Percentiles rank a stretch among this genome's conserved stretches.
phyloP scores from a whole-genome alignment of 1,139 yeast species.

The Lodderomyces orthopsilosis region DNA sequence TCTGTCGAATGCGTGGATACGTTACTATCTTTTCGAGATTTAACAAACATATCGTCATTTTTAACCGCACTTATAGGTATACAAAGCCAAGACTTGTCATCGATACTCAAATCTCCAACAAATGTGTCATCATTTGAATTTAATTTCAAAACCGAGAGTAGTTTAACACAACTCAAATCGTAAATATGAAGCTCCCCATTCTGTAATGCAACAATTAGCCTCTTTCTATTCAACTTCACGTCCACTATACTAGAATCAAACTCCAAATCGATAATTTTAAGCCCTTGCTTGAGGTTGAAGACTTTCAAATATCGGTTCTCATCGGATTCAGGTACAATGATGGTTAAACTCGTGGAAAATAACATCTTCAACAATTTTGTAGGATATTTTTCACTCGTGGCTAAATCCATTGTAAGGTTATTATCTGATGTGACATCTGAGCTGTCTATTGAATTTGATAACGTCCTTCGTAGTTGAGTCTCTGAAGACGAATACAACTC shows the following conservation, averaged over 20 bases:
- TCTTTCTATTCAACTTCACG: slow-evolving; percentile 62
- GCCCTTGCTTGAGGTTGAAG: slow-evolving; percentile 63
- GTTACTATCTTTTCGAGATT: background rate
- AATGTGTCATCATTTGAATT: slow-evolving; percentile 27
- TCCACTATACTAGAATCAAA: slow-evolving; percentile 63
- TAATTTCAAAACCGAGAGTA: slow-evolving; percentile 60
- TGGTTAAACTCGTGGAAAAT: slow-evolving; percentile 66
- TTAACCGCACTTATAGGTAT: slow-evolving; percentile 25
- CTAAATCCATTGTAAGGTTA: background rate
- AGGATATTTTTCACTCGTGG: slow-evolving; percentile 18
- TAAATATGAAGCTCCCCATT: slow-evolving; percentile 65
- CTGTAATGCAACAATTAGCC: slow-evolving; percentile 60
- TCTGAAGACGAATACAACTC: slow-evolving; percentile 34
- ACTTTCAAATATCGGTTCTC: slow-evolving; percentile 55
- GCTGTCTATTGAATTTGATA: slow-evolving; percentile 14
- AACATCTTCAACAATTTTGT: slow-evolving; percentile 55
- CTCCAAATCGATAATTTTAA: slow-evolving; percentile 67
- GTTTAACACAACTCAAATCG: slow-evolving; percentile 69
- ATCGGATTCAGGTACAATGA: slow-evolving; percentile 51
- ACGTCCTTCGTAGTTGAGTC: slow-evolving; percentile 13
- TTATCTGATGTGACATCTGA: slow-evolving; percentile 8
- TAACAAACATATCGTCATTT: background rate
- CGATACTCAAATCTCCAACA: slow-evolving; percentile 49
- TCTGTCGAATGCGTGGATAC: background rate
- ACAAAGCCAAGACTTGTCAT: slow-evolving; percentile 48